Percentiles rank a stretch among this genome's conserved stretches.
Conservation (phyloP, 805 yeast species). For the Diddensiella caesifluorescens region DNA sequence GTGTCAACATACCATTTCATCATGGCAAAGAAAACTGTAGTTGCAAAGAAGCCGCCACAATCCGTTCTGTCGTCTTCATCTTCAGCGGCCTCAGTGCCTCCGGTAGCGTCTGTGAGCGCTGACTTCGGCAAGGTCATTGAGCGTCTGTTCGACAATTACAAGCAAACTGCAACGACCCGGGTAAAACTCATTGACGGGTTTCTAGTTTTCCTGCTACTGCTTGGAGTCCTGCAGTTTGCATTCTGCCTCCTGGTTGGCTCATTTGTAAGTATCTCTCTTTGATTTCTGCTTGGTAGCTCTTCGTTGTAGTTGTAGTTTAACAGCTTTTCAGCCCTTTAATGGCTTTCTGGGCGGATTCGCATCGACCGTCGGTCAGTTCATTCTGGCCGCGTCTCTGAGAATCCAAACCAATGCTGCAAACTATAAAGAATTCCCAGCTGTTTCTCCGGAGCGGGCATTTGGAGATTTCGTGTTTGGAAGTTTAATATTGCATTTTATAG, state of each 20-base stretch:
- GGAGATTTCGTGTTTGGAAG: conserved; percentile 88
- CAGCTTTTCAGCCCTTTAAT: conserved; percentile 65
- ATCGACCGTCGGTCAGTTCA: conserved; percentile 93
- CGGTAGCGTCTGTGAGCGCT: conserved; percentile 2
- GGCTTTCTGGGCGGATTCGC: conserved; percentile 93
- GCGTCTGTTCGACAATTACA: conserved; percentile 23
- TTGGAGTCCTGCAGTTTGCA: conserved; percentile 73
- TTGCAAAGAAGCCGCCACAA: conserved; percentile 9
- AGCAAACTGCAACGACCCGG: conserved; percentile 26
- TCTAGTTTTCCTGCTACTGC: conserved; percentile 61
- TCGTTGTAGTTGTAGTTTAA: background rate
- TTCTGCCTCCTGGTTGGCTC: conserved; percentile 76
- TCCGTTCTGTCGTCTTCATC: conserved; percentile 1
- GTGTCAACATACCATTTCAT: no score
- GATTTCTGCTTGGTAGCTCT: background rate
- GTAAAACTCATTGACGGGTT: conserved; percentile 68
- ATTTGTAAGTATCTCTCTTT: conserved; percentile 39
- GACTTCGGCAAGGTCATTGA: conserved; percentile 16
- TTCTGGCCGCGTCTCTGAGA: conserved; percentile 64
- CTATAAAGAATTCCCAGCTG: conserved; percentile 36
- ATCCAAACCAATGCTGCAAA: conserved; percentile 54
- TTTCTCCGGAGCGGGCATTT: conserved; percentile 60
- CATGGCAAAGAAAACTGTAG: no score
- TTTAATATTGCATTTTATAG: conserved; percentile 80
- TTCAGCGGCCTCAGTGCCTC: background rate